Base-by-base conservation (phyloP, 2,329 filamentous ascomycete species). In the Dactylellina leptospora region DNA sequence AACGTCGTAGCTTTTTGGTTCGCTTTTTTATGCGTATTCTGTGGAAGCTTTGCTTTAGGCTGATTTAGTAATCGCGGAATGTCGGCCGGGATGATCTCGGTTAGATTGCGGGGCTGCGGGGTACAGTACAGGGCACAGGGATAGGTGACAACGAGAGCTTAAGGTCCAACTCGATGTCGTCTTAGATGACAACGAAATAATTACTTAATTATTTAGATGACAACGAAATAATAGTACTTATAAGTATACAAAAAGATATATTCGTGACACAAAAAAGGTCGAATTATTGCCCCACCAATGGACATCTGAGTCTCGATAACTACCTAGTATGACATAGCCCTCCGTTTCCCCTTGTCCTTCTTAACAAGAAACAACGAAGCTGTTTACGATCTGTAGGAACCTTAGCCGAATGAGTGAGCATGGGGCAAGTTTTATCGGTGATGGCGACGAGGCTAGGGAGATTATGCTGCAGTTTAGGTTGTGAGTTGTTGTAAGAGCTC, bases 341-440 rank as follows among this genome's bases (percentile, higher is more conserved):
- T 30, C 5, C 28, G 16, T 33, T 66, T 58, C 8, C 51, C 51
- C 22, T 66, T 61, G 25, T 62, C 33, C 11, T 70, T 62, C 42
- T 30, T 51, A 1, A 58, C 56, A 51, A 71, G 58, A 53, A 54
- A 71, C 20, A 71, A 48, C n/a, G 66, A 56, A 3, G 58, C 66
- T 8, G 53, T 58, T 10, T 22, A 45, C 10, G 66, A 71, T 16
- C 66, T 28, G 13, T 71, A 71, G n/a, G n/a, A n/a, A n/a, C n/a
- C n/a, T n/a, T n/a, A n/a, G n/a, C n/a, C n/a, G n/a, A n/a, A n/a
- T n/a, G n/a, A n/a, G n/a, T n/a, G n/a, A n/a, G n/a, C n/a, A n/a
- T n/a, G n/a, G n/a, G n/a, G n/a, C n/a, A n/a, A n/a, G n/a, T n/a
- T n/a, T n/a, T n/a, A n/a, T n/a, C n/a, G n/a, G n/a, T n/a, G n/a